Evolutionary conservation across 306 rosid genomes (phyloP).

Genomic region (Vigna mungo): DNA sequence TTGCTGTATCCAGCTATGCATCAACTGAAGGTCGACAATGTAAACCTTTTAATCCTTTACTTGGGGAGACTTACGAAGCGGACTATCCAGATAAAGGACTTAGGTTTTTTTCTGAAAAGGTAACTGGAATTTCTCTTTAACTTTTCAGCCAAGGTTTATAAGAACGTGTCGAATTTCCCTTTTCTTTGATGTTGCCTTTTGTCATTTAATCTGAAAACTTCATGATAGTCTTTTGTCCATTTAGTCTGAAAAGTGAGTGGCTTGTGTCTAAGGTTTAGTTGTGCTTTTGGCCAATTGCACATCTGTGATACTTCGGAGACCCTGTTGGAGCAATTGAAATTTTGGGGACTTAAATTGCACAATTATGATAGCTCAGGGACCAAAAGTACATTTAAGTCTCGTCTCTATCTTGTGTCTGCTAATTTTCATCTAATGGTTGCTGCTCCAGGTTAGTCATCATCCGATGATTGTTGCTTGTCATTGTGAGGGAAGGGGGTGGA

Average conservation of each 20-base stretch:
- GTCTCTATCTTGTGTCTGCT: slow-evolving; percentile 25
- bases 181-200: slow-evolving; percentile 21
- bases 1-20: slow-evolving; percentile 98
- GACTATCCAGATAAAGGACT: slow-evolving; percentile 99
- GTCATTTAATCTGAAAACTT: slow-evolving; percentile 29
- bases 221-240: no score
- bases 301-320: no score
- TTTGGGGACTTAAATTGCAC: no score
- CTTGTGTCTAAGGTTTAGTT: not conserved
- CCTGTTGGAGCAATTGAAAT: no score
- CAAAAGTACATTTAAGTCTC: no score
- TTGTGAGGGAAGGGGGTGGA: slow-evolving; percentile 95
- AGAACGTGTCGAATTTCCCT: slow-evolving; percentile 6
- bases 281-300: no score
- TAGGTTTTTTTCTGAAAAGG: slow-evolving; percentile 92
- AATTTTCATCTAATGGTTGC: slow-evolving; percentile 56
- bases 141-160: slow-evolving; percentile 10
- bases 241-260: slow-evolving; percentile 30
- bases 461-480: slow-evolving; percentile 99
- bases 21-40: slow-evolving; percentile 99
- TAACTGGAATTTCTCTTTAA: slow-evolving; percentile 43
- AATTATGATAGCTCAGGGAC: no score
- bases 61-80: slow-evolving; percentile 97
- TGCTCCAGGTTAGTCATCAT: slow-evolving; percentile 94
- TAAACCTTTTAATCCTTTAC: slow-evolving; percentile 98